These are phyloP conservation scores for Fusarium hostae DNA, from an alignment of 2,329 filamentous ascomycete genomes.

Conservation along the genomic window DNA sequence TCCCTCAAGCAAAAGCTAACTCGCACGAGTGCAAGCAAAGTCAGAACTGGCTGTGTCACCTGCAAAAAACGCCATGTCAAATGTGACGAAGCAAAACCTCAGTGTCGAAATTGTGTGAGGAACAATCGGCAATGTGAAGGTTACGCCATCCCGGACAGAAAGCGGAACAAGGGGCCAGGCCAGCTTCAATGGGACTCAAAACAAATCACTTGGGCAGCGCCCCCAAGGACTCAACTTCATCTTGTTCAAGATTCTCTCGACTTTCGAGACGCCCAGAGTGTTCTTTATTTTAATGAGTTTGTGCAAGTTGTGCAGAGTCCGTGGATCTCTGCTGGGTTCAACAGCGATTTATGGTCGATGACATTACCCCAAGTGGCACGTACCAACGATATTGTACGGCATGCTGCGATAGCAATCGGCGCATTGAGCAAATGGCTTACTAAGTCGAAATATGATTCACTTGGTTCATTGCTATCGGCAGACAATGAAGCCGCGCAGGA, in stretches of 20 bases:
- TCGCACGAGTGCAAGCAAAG: slow-evolving; percentile 36
- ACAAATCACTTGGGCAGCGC: neutral
- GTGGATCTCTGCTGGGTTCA: slow-evolving; percentile 45
- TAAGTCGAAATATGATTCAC: neutral
- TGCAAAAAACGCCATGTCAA: slow-evolving; percentile 42
- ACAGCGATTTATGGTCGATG: slow-evolving; percentile 44
- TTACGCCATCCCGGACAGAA: slow-evolving; percentile 8
- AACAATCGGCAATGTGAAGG: slow-evolving; percentile 33
- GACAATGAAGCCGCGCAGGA: neutral
- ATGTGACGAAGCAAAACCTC: slow-evolving; percentile 36
- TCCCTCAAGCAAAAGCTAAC: slow-evolving; percentile 19
- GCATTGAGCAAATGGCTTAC: slow-evolving; percentile 39
- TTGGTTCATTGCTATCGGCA: neutral
- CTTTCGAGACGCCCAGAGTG: slow-evolving; percentile 16
- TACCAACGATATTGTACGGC: slow-evolving; percentile 42
- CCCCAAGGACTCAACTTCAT: slow-evolving; percentile 9
- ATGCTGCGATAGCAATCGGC: slow-evolving; percentile 49
- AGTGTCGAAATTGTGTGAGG: slow-evolving; percentile 30
- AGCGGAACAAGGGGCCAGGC: neutral
- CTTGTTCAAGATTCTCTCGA: slow-evolving; percentile 19
- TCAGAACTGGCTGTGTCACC: slow-evolving; percentile 39
- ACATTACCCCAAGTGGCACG: slow-evolving; percentile 48
- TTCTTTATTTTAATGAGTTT: slow-evolving; percentile 49
- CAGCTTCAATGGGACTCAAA: slow-evolving; percentile 44
- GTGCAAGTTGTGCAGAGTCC: slow-evolving; percentile 43